Evolutionary conservation across 495 filamentous ascomycete species (phyloP), one percentile per base, ranked within the genome.

Genomic region (Lasiosphaeris hirsuta): DNA sequence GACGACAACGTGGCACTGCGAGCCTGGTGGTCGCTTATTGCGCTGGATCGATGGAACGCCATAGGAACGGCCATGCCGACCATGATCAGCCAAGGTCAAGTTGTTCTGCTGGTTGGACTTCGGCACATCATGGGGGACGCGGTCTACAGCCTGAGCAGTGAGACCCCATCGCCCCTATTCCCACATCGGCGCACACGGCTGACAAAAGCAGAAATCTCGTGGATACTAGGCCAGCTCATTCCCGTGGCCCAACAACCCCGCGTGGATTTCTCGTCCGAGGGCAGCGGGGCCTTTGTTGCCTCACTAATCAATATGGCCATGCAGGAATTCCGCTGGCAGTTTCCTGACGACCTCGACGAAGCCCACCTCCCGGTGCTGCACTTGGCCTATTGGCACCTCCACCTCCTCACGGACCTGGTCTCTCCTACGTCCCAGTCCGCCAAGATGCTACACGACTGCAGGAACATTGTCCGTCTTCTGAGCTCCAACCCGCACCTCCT

Each of bases 11-110:
- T 93, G 23, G 81, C 80, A 2, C 73, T 89, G 54, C 82, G 89
- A 38, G 82, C 82, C 46, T 96, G 89, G 88, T 89, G 87, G 72
- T 80, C 84, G 1, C 69, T 94, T 52, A 78, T 86, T 45, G 83
- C 89, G 63, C 71, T 96, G 56, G 85, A 90, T 54, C 82, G 89
- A 33, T 93, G 86, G 85, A 84, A 90, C 64, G 83, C 88, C 13
- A 78, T 86, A 40, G 86, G 84, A 62, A 86, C 82, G 1, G 83
- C 83, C 10, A 80, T 67, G 50, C 80, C 84, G 9, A 54, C 79
- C 4, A 68, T 83, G 42, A 81, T 90, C 56, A 76, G 75, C 10
- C 84, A 92, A 53, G 75, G 78, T 30, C 85, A 75, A 59, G 77
- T 87, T 10, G 75, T 87, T 14, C 68, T 86, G 51, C 73, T 81